phyloP scores from a whole-genome alignment of 2,329 filamentous ascomycete genomes.

The Colletotrichum theobromicola region DNA sequence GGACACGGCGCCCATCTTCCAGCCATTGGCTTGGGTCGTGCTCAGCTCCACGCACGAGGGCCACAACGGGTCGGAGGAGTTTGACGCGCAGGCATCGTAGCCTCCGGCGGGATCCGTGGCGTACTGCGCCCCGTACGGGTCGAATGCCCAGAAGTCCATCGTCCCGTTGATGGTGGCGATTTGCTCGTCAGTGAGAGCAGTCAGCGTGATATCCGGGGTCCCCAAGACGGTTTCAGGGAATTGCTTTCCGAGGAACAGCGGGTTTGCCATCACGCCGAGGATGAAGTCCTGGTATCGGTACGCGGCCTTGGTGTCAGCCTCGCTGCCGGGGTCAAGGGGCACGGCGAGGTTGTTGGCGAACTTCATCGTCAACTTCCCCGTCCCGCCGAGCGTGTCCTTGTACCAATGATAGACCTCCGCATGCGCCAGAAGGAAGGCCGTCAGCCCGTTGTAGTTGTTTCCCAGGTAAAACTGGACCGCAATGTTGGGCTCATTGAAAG shows the following conservation, averaged over 20 bases:
- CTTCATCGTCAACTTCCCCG: constrained; percentile 52
- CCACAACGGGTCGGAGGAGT: constrained; percentile 40
- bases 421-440: constrained; percentile 52
- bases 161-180: constrained; percentile 55
- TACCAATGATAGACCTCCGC: constrained; percentile 56
- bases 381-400: constrained; percentile 55
- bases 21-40: constrained; percentile 52
- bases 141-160: constrained; percentile 61
- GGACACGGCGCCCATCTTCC: constrained; percentile 63
- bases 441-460: constrained; percentile 28
- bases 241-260: constrained; percentile 55
- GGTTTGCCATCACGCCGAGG: constrained; percentile 56
- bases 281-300: constrained; percentile 52
- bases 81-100: constrained; percentile 51
- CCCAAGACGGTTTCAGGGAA: constrained; percentile 51
- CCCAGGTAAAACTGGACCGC: constrained; percentile 40
- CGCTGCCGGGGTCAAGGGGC: constrained; percentile 37
- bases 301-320: constrained; percentile 48
- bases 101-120: constrained; percentile 52
- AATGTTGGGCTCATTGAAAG: constrained; percentile 57
- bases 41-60: constrained; percentile 59
- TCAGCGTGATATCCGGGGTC: constrained; percentile 47
- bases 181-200: constrained; percentile 49
- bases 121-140: constrained; percentile 57
- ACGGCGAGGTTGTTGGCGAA: constrained; percentile 55